A percentile compares a stretch with the other conserved stretches of the same genome.
These are phyloP conservation scores for Acer campestre DNA, from an alignment of 345 rosid genomes.

Conservation along the genomic window DNA sequence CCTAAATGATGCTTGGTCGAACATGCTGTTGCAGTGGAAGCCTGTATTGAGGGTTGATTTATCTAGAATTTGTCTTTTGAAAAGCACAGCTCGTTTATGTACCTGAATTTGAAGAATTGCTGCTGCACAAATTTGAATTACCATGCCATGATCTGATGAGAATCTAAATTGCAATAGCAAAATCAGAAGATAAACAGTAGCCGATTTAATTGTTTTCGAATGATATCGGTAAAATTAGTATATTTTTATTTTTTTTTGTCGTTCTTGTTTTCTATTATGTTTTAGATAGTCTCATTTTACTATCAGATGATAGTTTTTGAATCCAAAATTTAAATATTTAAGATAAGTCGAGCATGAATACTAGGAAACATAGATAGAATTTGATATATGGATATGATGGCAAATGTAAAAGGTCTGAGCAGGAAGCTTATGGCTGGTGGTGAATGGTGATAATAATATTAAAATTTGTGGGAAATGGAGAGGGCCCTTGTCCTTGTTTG, in stretches of 20 bases:
- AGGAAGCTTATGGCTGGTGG: conserved; percentile 39
- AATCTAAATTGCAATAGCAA: neutral
- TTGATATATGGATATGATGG: conserved; percentile 59
- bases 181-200: too few species aligned
- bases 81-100: neutral
- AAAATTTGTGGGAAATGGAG: conserved; percentile 38
- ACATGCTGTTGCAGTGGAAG: neutral
- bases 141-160: neutral
- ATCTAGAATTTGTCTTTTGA: neutral
- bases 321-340: neutral
- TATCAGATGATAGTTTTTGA: too few species aligned
- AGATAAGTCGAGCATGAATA: too few species aligned
- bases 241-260: neutral
- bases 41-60: neutral
- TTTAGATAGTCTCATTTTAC: neutral
- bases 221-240: neutral
- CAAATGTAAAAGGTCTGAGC: conserved; percentile 79
- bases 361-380: too few species aligned
- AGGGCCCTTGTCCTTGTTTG: conserved; percentile 75
- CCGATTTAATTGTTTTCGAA: too few species aligned
- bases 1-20: neutral
- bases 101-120: neutral
- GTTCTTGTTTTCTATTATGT: neutral
- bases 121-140: neutral
- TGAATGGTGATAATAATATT: conserved; percentile 26